These are phyloP conservation scores for Fusarium camptoceras DNA, from an alignment of 2,329 filamentous ascomycete species.

Conservation along the genomic window DNA sequence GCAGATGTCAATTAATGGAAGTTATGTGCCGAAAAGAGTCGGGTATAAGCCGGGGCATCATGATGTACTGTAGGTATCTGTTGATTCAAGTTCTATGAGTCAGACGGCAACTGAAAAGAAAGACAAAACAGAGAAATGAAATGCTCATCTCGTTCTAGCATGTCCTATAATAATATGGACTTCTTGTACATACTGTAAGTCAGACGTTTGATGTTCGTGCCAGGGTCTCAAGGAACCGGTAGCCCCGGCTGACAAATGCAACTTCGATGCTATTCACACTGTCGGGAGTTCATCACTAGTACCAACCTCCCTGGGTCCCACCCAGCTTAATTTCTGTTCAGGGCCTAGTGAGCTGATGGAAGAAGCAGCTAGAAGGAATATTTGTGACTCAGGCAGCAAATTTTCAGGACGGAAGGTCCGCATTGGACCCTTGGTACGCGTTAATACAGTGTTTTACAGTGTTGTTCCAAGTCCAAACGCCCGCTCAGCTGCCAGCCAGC, in stretches of 20 bases:
- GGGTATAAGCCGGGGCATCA: slow-evolving; percentile 16
- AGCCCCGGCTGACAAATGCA: slow-evolving; percentile 46
- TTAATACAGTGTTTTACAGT: slow-evolving; percentile 26
- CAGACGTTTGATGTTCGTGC: slow-evolving; percentile 9
- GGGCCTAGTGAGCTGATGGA: slow-evolving; percentile 21
- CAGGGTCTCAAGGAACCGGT: slow-evolving; percentile 23
- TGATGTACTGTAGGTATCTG: neutral
- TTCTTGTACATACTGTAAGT: slow-evolving; percentile 35
- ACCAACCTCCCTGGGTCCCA: slow-evolving; percentile 31
- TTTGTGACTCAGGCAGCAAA: slow-evolving; percentile 55
- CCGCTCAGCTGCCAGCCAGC: slow-evolving; percentile 26
- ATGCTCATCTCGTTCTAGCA: slow-evolving; percentile 27
- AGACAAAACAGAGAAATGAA: neutral
- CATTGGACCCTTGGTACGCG: slow-evolving; percentile 20
- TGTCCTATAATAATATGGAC: slow-evolving; percentile 13
- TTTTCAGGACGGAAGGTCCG: slow-evolving; percentile 9
- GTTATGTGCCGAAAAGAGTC: slow-evolving; percentile 28
- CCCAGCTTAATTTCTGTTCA: slow-evolving; percentile 15
- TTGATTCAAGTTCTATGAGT: slow-evolving; percentile 7
- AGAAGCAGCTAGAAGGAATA: slow-evolving; percentile 48
- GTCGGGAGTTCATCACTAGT: slow-evolving; percentile 9
- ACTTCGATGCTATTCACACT: slow-evolving; percentile 34
- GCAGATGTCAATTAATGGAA: slow-evolving; percentile 38
- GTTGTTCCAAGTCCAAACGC: slow-evolving; percentile 7
- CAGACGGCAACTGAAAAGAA: slow-evolving; percentile 16